phyloP scores from a whole-genome alignment of 192 early-diverging fungal species.

The Backusella mclennaniae region DNA sequence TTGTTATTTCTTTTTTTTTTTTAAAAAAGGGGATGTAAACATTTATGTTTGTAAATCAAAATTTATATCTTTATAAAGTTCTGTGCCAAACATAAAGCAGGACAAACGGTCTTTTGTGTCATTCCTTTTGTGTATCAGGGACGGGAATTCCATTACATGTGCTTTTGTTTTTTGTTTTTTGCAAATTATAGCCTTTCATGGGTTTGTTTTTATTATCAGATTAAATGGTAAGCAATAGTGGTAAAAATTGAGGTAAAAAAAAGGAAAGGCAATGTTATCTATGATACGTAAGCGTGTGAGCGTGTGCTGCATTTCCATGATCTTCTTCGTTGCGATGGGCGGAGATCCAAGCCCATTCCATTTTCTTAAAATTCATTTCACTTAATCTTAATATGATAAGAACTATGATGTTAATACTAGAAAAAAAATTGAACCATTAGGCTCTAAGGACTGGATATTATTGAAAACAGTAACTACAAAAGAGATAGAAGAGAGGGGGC shows the following conservation, averaged over 20 bases:
- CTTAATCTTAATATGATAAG: neutral
- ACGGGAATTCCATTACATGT: neutral
- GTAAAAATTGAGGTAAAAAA: neutral
- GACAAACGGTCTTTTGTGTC: neutral
- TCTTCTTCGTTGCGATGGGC: neutral
- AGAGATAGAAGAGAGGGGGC: neutral
- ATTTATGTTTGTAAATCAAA: no score
- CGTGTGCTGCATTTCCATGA: neutral
- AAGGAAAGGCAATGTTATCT: neutral
- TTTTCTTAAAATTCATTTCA: neutral
- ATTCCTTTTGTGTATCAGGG: neutral
- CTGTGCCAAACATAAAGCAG: neutral
- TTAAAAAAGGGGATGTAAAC: no score
- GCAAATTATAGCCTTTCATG: neutral
- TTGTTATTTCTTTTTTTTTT: no score
- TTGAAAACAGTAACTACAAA: neutral
- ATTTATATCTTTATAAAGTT: neutral
- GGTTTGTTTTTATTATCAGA: neutral
- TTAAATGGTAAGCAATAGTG: neutral
- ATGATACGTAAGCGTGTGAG: neutral
- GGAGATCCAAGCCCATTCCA: neutral
- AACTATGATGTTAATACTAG: neutral
- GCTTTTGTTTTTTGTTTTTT: neutral
- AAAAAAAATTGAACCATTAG: no score
- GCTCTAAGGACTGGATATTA: no score